Evolutionary conservation across 2,329 filamentous ascomycete genomes (phyloP).

Genomic region (Cytospora piceae): DNA sequence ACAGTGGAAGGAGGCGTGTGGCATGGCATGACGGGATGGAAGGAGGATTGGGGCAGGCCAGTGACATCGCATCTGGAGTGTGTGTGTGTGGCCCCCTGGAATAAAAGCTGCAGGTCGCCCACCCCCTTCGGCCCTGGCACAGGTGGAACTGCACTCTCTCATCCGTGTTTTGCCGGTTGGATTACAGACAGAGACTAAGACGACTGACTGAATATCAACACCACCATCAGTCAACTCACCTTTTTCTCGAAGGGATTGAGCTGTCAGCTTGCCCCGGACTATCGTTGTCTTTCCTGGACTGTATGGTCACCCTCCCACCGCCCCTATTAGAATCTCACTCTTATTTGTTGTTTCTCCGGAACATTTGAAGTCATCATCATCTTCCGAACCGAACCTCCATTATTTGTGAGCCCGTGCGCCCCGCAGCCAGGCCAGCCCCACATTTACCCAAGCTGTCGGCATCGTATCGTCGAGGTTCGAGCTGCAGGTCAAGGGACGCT

Average conservation of each 20-base stretch:
- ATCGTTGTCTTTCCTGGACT: not conserved
- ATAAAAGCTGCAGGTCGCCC: slow-evolving; percentile 25
- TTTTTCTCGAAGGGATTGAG: not conserved
- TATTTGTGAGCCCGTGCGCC: not conserved
- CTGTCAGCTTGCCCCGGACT: not conserved
- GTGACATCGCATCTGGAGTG: slow-evolving; percentile 2
- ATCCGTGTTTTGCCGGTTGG: slow-evolving; percentile 18
- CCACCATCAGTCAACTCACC: not conserved
- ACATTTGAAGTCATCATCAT: too few relatives aligned
- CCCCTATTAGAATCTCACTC: too few relatives aligned
- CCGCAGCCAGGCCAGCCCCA: slow-evolving; percentile 3
- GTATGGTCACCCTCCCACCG: too few relatives aligned
- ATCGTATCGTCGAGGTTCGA: slow-evolving; percentile 26
- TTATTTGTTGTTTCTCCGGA: too few relatives aligned
- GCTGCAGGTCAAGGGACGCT: slow-evolving; percentile 5
- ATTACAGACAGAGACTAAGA: not conserved
- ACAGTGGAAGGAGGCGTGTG: not conserved
- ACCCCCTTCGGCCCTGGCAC: slow-evolving; percentile 15
- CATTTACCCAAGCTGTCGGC: slow-evolving; percentile 28
- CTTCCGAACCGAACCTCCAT: too few relatives aligned
- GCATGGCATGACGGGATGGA: slow-evolving; percentile 7
- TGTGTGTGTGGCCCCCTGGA: not conserved
- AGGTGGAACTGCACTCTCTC: slow-evolving; percentile 16
- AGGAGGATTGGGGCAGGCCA: not conserved
- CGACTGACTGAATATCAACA: not conserved